These are phyloP conservation scores for Colletotrichum horii DNA, from an alignment of 2,329 filamentous ascomycete genomes.

Conservation along the genomic window DNA sequence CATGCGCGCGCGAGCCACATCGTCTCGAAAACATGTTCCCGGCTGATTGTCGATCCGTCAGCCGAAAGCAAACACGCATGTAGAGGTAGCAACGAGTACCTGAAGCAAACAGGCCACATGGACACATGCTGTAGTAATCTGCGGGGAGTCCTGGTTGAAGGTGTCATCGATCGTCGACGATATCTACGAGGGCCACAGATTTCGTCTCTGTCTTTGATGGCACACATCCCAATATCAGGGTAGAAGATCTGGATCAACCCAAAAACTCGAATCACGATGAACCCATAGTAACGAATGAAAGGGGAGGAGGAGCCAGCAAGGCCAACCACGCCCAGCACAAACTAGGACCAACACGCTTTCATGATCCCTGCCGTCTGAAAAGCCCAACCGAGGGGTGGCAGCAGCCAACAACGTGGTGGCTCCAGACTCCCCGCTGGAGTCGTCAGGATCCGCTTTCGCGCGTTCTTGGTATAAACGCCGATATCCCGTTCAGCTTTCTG, in stretches of 20 bases:
- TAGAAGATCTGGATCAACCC: background rate
- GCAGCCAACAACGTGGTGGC: background rate
- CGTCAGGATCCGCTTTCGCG: conserved; percentile 10
- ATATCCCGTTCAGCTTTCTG: conserved; percentile 11
- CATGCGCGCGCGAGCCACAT: background rate
- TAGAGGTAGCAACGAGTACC: background rate
- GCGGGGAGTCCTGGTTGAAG: background rate
- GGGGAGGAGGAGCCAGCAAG: background rate
- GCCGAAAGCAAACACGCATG: background rate
- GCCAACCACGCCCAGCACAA: background rate
- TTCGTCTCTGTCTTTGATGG: background rate
- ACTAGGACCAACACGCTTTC: background rate
- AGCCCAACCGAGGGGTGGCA: background rate
- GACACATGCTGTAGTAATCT: background rate
- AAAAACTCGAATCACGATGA: background rate
- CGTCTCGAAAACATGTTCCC: background rate
- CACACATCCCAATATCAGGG: background rate
- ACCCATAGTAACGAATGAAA: background rate
- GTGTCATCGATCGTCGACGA: background rate
- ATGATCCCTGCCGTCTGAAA: background rate
- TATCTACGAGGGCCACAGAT: background rate
- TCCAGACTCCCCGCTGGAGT: conserved; percentile 15
- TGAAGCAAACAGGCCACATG: background rate
- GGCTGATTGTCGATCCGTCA: background rate
- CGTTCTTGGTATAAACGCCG: conserved; percentile 22